Base-by-base conservation (phyloP, 1,284 basidiomycete genomes). In the Coniophora puteana region DNA sequence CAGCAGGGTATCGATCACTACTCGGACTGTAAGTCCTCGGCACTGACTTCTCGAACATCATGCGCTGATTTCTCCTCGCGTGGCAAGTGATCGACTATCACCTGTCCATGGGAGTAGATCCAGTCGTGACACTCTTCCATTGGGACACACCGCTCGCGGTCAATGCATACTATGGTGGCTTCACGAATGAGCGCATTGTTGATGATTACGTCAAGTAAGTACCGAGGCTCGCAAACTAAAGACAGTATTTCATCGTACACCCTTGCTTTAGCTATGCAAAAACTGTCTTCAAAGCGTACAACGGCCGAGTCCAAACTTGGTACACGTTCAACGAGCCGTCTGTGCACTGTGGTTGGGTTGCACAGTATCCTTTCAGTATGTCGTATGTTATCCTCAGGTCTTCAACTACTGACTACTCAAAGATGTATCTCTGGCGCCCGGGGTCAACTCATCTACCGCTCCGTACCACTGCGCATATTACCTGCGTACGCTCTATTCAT, bases 311-410 rank as follows among this genome's bases (percentile, higher is more conserved):
- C 5, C 69, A 72, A 44, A 73, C 68, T 32, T 74, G 71, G 69
- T 68, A 68, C 48, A 74, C 72, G 1, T 74, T 74, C 61, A 73
- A 74, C 41, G 72, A 73, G 45, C 72, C 72, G 20, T 61, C 63
- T 13, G 68, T 71, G 1, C 70, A 59, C 45, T 74, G 71, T 46
- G 44, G 53, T 25, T 61, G 65, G 48, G 41, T 67, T 32, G 57
- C 50, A 0, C 53, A 56, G 6, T 71, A 66, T 52, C 69, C 70
- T 3, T 72, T 72, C 54, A 69, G 70, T 71, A 32, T 26, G 66
- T 55, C 8, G 16, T 24, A 6, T n/a, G n/a, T n/a, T n/a, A n/a
- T n/a, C 7, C 14, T 11, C 18, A 38, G 13, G 21, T 7, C n/a
- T 3, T 23, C 21, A 27, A 10, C 20, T 34, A 1, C 33, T 16